These are phyloP conservation scores for Fraxinus paxiana DNA, from an alignment of 305 asterid genomes.

Conservation along the genomic window DNA sequence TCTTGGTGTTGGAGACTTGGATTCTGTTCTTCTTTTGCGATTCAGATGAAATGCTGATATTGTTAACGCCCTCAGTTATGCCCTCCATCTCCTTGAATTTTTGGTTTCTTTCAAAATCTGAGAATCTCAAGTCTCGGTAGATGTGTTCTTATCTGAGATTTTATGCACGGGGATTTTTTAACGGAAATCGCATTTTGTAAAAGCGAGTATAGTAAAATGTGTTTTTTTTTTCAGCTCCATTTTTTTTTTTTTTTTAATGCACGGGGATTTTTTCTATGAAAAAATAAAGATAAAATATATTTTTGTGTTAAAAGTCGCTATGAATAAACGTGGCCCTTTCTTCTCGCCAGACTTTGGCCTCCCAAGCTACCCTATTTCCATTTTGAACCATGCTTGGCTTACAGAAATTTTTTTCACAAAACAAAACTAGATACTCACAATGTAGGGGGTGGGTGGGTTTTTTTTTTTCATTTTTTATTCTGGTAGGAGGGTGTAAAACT, in stretches of 20 bases:
- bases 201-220: background rate
- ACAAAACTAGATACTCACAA: too few relatives aligned
- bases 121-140: background rate
- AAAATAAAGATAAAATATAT: background rate
- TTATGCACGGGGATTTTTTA: background rate
- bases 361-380: too few relatives aligned
- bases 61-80: conserved; percentile 16
- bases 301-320: background rate
- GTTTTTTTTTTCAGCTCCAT: background rate
- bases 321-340: background rate
- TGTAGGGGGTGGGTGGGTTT: too few relatives aligned
- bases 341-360: too few relatives aligned
- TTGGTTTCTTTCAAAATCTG: background rate
- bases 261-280: background rate
- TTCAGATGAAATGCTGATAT: background rate
- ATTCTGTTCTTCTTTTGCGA: conserved; percentile 24
- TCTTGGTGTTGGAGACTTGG: conserved; percentile 35
- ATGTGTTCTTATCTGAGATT: background rate
- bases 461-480: too few relatives aligned
- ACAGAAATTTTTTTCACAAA: too few relatives aligned
- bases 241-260: too few relatives aligned
- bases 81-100: background rate
- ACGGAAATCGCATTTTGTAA: background rate
- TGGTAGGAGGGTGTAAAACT: too few relatives aligned
- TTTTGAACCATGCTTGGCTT: too few relatives aligned